Percentiles rank a stretch among this genome's conserved stretches.
Evolutionary conservation across 768 basidiomycete genomes (phyloP).

Genomic region (Leccinum fibrillosum): DNA sequence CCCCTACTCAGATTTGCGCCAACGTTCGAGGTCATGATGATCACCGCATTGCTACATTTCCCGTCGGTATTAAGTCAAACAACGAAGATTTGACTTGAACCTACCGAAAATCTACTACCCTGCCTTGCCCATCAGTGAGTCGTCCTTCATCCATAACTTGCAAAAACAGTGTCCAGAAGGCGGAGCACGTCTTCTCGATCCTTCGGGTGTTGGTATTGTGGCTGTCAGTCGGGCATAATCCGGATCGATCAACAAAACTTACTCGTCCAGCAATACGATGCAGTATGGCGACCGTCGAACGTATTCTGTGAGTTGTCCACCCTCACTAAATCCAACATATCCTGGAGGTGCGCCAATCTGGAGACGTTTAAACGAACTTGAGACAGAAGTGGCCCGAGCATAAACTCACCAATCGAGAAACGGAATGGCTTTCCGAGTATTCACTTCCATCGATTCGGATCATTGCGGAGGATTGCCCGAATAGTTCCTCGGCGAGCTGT

Average conservation of each 20-base stretch:
- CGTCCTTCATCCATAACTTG: constrained; percentile 47
- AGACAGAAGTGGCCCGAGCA: too few species aligned
- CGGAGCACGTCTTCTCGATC: constrained; percentile 44
- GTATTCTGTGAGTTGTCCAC: constrained; percentile 43
- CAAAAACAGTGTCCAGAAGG: constrained; percentile 43
- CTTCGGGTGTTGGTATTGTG: background rate
- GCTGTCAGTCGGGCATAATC: too few species aligned
- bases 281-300: constrained; percentile 40
- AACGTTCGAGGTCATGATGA: too few species aligned
- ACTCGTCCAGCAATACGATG: constrained; percentile 29
- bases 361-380: background rate
- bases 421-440: constrained; percentile 41
- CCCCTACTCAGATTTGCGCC: too few species aligned
- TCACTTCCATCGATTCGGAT: constrained; percentile 47
- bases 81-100: background rate
- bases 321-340: constrained; percentile 44
- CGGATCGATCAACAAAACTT: background rate
- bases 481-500: constrained; percentile 42
- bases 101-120: constrained; percentile 9
- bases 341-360: constrained; percentile 34
- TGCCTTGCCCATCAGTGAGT: constrained; percentile 37
- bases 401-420: constrained; percentile 33
- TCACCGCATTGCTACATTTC: too few species aligned
- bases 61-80: too few species aligned
- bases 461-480: constrained; percentile 40